These are phyloP conservation scores for Ogataea chonburiensis DNA, from an alignment of 805 yeast species.

Conservation along the genomic window DNA sequence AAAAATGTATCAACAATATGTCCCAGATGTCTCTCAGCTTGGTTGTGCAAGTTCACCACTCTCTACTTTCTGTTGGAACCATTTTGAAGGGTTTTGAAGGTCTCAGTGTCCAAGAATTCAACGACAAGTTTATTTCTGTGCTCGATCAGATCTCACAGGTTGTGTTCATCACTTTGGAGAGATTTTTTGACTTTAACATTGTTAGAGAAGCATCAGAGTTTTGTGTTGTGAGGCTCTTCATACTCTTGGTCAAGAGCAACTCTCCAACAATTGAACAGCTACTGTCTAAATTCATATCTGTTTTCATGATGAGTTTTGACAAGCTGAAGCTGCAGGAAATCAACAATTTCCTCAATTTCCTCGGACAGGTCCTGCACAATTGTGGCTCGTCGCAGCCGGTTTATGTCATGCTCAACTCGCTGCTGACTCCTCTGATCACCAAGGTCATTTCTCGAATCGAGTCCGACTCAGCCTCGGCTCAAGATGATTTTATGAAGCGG, in stretches of 20 bases:
- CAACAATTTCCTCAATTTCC: slow-evolving; percentile 76
- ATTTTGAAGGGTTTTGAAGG: slow-evolving; percentile 78
- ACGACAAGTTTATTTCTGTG: slow-evolving; percentile 31
- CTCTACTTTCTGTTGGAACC: slow-evolving; percentile 85
- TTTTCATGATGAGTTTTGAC: slow-evolving; percentile 55
- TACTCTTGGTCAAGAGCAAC: slow-evolving; percentile 53
- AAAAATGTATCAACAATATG: slow-evolving; percentile 51
- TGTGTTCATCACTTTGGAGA: slow-evolving; percentile 78
- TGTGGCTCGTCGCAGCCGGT: slow-evolving; percentile 66
- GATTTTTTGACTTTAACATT: slow-evolving; percentile 59
- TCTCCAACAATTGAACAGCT: slow-evolving; percentile 38
- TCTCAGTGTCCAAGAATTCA: slow-evolving; percentile 30
- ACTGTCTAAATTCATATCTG: slow-evolving; percentile 69
- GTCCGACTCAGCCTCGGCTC: slow-evolving; percentile 19
- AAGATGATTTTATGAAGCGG: slow-evolving; percentile 41
- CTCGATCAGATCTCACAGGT: slow-evolving; percentile 60
- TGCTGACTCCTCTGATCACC: slow-evolving; percentile 70
- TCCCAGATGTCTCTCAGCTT: slow-evolving; percentile 40
- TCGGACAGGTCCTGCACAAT: slow-evolving; percentile 84
- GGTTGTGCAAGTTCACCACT: slow-evolving; percentile 79
- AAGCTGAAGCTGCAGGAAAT: slow-evolving; percentile 64
- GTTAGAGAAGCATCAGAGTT: slow-evolving; percentile 86
- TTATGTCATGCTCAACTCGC: slow-evolving; percentile 68
- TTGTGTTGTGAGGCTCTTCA: slow-evolving; percentile 82
- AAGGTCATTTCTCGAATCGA: slow-evolving; percentile 51